Base-by-base conservation (phyloP, 192 early-diverging fungal genomes). In the Paraglomus occultum region DNA sequence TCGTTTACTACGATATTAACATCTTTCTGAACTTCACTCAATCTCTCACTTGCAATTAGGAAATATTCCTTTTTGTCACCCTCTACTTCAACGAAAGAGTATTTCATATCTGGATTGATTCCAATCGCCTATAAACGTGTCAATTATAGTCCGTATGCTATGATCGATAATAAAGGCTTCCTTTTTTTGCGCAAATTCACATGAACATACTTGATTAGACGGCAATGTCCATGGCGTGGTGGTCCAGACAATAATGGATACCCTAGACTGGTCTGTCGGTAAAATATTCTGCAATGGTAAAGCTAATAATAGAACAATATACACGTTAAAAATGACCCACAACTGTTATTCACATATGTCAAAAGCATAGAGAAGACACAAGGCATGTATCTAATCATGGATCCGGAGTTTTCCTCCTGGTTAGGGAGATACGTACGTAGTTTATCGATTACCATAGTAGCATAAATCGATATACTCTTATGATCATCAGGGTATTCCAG, bases 191-290 rank as follows among this genome's bases (percentile, higher is more conserved):
- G n/a, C 11, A 31, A 5, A n/a, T 31, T 14, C 23, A 8, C 7
- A 23, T 60, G 57, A 31, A 31, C 31, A 3, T 31, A 70, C 78
- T 50, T 78, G 73, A 78, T 93, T 93, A 31, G 91, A 88, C 0
- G 91, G 91, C 9, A 93, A 72, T 4, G 89, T 91, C 91, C 91
- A 91, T 0, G 91, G 91, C 4, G 91, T 93, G 0, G 91, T 93
- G 2, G 90, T 91, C 91, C 91, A 93, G 11, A 91, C 80, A 9
- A 91, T 70, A 9, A 78, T 80, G 60, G 63, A 78, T 47, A 80
- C 48, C 5, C 79, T 44, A 0, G 81, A 76, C 0, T 63, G 51
- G 46, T 48, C 38, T 11, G 63, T 48, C 55, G 61, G 64, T 38
- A 76, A 57, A 10, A 73, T 38, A 12, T 52, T 63, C 5, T 15